A percentile compares a stretch with the other conserved stretches of the same genome.
Conservation (phyloP, 495 filamentous ascomycete species). For the Trichoderma asperelloides region DNA sequence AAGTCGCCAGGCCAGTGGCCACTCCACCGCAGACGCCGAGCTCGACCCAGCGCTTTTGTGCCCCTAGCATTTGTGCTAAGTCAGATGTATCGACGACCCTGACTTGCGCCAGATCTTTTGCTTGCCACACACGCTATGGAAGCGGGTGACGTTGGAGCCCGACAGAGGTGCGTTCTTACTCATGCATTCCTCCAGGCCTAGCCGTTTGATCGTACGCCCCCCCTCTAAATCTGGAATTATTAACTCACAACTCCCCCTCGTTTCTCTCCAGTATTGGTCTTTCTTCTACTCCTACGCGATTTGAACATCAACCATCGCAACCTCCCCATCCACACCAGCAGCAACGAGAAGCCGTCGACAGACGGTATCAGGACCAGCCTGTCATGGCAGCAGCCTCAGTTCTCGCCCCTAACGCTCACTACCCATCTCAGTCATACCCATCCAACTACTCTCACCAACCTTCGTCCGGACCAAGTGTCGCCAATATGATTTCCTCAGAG, state of each 20-base stretch:
- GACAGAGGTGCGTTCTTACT: conserved; percentile 40
- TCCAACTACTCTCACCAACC: conserved; percentile 31
- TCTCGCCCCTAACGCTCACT: conserved; percentile 36
- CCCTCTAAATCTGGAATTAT: conserved; percentile 9
- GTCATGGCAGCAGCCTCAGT: conserved; percentile 40
- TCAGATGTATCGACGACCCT: conserved; percentile 25
- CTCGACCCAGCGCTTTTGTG: conserved; percentile 3
- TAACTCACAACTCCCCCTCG: conserved; percentile 8
- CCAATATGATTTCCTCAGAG: conserved; percentile 39
- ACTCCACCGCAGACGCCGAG: conserved; percentile 6
- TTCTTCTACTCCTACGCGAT: conserved; percentile 16
- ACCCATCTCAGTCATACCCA: conserved; percentile 28
- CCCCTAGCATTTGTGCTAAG: conserved; percentile 9
- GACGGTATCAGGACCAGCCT: conserved; percentile 28
- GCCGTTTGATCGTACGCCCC: conserved; percentile 10
- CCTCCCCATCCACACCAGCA: conserved; percentile 24
- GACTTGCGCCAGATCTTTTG: conserved; percentile 20
- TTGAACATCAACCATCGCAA: conserved; percentile 15
- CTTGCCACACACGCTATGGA: conserved; percentile 39
- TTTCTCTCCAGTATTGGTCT: conserved; percentile 13
- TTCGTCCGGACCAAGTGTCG: conserved; percentile 24
- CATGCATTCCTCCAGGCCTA: conserved; percentile 2
- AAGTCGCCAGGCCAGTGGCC: conserved; percentile 2
- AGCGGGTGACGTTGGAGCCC: conserved; percentile 38
- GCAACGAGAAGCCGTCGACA: conserved; percentile 26